Base-by-base conservation (phyloP, 2,329 filamentous ascomycete species). In the Podosphaera aphanis region DNA sequence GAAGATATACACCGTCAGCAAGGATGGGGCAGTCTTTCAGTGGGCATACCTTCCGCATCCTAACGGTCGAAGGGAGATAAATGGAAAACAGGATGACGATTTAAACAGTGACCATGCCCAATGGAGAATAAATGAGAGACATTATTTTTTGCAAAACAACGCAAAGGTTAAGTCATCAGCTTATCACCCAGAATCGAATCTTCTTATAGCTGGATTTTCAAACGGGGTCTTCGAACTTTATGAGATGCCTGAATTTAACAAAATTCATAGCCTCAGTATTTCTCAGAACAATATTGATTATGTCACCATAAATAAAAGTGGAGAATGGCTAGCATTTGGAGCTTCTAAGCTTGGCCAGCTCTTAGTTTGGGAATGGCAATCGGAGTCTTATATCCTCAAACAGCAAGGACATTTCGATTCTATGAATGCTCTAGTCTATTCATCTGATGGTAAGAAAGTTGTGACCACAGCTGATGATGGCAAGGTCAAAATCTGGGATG, bases 351-450 rank as follows among this genome's bases (percentile, higher is more conserved):
- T 93, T 4, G 92, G 92, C 0, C 90, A 98, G 59, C 68, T 98
- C n/a, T 66, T 98, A 3, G 90, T 98, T 3, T 98, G 90, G 90
- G 90, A 98, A 61, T 98, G 92, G 86, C 88, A 95, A 60, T 98
- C 90, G 0, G 92, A 98, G 62, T 95, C 88, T 5, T 98, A 98
- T 61, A 92, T 98, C 48, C 67, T 98, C 42, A 98, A 98, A 63
- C 90, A 98, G 59, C 90, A 95, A 62, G 90, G 88, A 0, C 90
- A 98, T 62, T 86, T 93, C 52, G 90, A 98, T 60, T 81, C 84
- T 2, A 86, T 95, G 74, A 95, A 95, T 61, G 74, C 85, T 0
- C 68, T 98, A 3, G 79, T 82, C 7, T 98, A 95, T 62, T 88
- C 90, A 4, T 86, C 90, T 0, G 88, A 94, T 56, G 88, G 90